Percentiles rank a stretch among this genome's conserved stretches.
phyloP scores from a whole-genome alignment of 371 early-diverging fungal species.

The Coemansia sp. region DNA sequence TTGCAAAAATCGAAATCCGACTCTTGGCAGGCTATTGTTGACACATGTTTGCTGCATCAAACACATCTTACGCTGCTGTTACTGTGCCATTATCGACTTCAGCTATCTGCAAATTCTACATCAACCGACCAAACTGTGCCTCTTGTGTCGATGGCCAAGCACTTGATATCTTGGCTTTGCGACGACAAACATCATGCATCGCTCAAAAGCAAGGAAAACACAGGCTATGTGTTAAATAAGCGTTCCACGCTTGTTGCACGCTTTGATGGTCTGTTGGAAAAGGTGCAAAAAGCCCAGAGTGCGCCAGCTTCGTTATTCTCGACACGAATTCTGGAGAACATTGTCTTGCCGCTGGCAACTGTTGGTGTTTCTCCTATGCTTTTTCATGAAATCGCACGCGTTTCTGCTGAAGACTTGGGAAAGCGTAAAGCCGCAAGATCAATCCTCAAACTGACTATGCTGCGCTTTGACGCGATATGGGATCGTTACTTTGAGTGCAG shows the following conservation, averaged over 20 bases:
- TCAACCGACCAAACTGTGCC: neutral
- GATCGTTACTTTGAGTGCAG: constrained; percentile 31
- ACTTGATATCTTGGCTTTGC: constrained; percentile 12
- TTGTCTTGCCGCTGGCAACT: constrained; percentile 36
- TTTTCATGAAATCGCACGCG: constrained; percentile 26
- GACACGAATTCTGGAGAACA: constrained; percentile 8
- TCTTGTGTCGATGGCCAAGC: constrained; percentile 4
- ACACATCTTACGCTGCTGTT: constrained; percentile 20
- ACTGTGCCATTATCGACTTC: constrained; percentile 13
- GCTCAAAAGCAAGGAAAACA: neutral
- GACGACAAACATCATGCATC: neutral
- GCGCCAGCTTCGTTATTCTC: constrained; percentile 9
- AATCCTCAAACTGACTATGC: constrained; percentile 12
- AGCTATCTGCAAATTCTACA: neutral
- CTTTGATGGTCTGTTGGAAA: constrained; percentile 13
- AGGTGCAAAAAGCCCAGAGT: neutral
- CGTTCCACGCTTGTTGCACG: constrained; percentile 19
- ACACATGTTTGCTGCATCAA: constrained; percentile 11
- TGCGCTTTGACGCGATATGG: constrained; percentile 41
- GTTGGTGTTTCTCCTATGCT: constrained; percentile 32
- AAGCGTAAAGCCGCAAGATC: constrained; percentile 12
- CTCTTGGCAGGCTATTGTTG: neutral
- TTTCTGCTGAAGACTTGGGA: constrained; percentile 16
- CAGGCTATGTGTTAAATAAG: neutral
- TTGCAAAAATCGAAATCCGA: neutral